phyloP scores from a whole-genome alignment of 2,329 filamentous ascomycete genomes.

The Fusarium musae region DNA sequence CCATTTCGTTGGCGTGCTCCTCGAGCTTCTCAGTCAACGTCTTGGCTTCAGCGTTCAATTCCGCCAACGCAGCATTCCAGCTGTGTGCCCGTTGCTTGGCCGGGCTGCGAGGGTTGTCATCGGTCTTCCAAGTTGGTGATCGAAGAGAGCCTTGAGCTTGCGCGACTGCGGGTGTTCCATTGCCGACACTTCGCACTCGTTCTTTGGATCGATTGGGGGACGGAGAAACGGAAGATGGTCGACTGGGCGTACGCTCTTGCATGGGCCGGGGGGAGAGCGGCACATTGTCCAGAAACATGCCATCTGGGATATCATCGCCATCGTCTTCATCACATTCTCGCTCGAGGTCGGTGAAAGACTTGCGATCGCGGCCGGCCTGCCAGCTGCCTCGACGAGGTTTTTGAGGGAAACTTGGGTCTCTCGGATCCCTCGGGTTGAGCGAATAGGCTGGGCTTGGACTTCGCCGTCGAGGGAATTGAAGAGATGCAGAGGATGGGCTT shows the following conservation, averaged over 20 bases:
- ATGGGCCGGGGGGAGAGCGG: conserved; percentile 79
- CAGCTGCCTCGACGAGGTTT: conserved; percentile 72
- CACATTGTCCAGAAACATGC: conserved; percentile 82
- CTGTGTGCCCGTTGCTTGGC: conserved; percentile 72
- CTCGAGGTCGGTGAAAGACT: conserved; percentile 77
- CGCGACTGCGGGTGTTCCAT: conserved; percentile 70
- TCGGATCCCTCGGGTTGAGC: conserved; percentile 57
- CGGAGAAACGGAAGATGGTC: conserved; percentile 62
- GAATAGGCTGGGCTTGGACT: conserved; percentile 64
- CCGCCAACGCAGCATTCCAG: conserved; percentile 77
- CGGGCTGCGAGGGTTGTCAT: conserved; percentile 55
- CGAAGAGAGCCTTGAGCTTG: conserved; percentile 68
- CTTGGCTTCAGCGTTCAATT: conserved; percentile 78
- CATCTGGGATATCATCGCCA: conserved; percentile 81
- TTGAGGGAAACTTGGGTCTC: conserved; percentile 53
- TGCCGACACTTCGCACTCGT: conserved; percentile 67
- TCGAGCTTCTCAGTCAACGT: conserved; percentile 83
- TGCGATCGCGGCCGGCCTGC: conserved; percentile 74
- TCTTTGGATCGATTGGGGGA: conserved; percentile 66
- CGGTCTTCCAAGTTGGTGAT: conserved; percentile 66
- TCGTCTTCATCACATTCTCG: conserved; percentile 82
- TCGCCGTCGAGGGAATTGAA: conserved; percentile 55
- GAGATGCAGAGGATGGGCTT: conserved; percentile 51
- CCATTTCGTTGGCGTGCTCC: conserved; percentile 75
- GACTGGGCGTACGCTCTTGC: conserved; percentile 65